Base-by-base conservation (phyloP, 305 asterid genomes). In the Rubia peregrina region DNA sequence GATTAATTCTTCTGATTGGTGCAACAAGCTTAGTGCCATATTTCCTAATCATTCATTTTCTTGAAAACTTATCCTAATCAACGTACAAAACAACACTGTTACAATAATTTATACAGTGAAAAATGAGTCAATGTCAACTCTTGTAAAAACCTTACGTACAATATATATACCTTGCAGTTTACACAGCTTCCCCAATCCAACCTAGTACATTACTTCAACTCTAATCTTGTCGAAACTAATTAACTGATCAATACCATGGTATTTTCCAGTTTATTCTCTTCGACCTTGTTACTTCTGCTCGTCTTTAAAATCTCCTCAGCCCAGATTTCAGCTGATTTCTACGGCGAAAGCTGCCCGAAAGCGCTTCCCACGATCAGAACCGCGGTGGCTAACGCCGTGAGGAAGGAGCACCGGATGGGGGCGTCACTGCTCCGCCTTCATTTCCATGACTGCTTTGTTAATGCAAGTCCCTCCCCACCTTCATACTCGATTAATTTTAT, bases 391-490 rank as follows among this genome's bases (percentile, higher is more conserved):
- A 70, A 24, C 26, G 87, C 90, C 12, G 80, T 88, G 16, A 38
- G 41, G 6, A 77, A 78, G 68, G 92, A 91, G 60, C 83, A 70
- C 14, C 92, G 96, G 76, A 82, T 89, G 86, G 97, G 85, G 5
- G 92, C 96, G 8, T 86, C 91, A 0, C 74, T 90, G 69, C 87
- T 90, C 4, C 96, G 96, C 42, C 89, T 89, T 43, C 93, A 87
- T 76, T 89, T 90, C 41, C 97, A 90, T 16, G 96, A 90, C 40
- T 90, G 96, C 84, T 90, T 89, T 24, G 96, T 90, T 49, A 86
- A 87, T 76, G 95, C 81, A 84, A 21, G 83, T 78, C 76, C 64
- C 43, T 44, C 14, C 9, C 14, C 51, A 44, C 14, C 14, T 44
- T 7, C 51, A 7, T 44, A 4, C 51, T 4, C 14, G 38, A 2